These are phyloP conservation scores for Fraxinus floribunda DNA, from an alignment of 305 asterid species.

Conservation along the genomic window DNA sequence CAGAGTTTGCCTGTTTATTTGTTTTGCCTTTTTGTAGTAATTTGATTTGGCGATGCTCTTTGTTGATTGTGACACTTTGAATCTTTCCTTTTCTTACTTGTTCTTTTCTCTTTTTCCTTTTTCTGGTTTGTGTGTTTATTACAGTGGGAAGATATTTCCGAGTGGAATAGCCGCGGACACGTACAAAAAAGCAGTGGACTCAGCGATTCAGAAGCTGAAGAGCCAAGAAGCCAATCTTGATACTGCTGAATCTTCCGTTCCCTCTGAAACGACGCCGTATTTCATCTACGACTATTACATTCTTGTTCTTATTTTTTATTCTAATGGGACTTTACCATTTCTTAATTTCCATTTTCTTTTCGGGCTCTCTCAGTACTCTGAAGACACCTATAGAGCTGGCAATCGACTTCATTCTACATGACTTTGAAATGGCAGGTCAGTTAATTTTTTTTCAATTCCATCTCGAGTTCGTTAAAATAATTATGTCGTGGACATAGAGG, in stretches of 20 bases:
- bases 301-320: background rate
- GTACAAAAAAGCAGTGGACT: slow-evolving; percentile 81
- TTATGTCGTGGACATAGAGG: background rate
- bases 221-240: slow-evolving; percentile 43
- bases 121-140: background rate
- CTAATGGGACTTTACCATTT: background rate
- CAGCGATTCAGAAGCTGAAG: slow-evolving; percentile 64
- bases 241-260: slow-evolving; percentile 25
- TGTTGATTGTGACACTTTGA: slow-evolving; percentile 31
- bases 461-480: background rate
- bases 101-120: background rate
- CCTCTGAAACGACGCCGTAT: slow-evolving; percentile 52
- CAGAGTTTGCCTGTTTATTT: background rate
- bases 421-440: slow-evolving; percentile 94
- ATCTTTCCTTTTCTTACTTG: background rate
- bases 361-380: slow-evolving; percentile 39
- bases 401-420: slow-evolving; percentile 88
- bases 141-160: slow-evolving; percentile 83
- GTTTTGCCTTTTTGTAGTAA: background rate
- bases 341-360: background rate
- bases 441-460: background rate
- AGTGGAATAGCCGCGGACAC: slow-evolving; percentile 79
- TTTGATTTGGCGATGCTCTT: slow-evolving; percentile 25
- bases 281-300: background rate
- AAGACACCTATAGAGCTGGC: slow-evolving; percentile 88